Evolutionary conservation across 1,139 yeast genomes (phyloP), one percentile per base, ranked within the genome.

Genomic region (Taphrina populina): DNA sequence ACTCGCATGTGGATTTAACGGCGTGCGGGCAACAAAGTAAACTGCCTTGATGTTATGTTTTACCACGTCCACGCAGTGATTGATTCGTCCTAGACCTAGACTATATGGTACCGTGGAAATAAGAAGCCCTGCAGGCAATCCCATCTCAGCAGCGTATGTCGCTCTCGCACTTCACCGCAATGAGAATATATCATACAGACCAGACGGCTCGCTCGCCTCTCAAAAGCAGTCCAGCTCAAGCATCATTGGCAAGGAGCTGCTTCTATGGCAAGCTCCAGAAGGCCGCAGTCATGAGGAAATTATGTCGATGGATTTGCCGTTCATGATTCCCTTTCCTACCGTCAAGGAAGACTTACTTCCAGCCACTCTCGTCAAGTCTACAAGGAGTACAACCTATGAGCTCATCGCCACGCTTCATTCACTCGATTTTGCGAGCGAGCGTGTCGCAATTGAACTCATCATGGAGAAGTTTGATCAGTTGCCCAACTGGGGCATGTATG

Each of bases 351-450:
- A 35, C 10, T 17, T 35, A 5, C 35, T 44, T 27, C 56, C 56
- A 5, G 56, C 51, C 4, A 43, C 56, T 6, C 35, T 52, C 17
- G 33, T 36, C 15, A 34, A 43, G 26, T 21, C 44, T 4, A 35
- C 44, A 3, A 35, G 56, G 15, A 44, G 51, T n/a, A 52, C 51
- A 8, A 43, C 51, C n/a, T 52, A 52, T 37, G 51, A 52, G 44
- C 51, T 52, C 13, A 51, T 52, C n/a, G 56, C 56, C 13, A 44
- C 51, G 4, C 56, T 52, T n/a, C 51, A 52, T 34, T 36, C 56
- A n/a, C 24, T 26, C 17, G 19, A 41, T 17, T 19, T 35, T 7
- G 27, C 34, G 2, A 21, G 34, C 8, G 51, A 43, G 26, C 19
- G 51, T n/a, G 45, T 43, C 32, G 51, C 51, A 19, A 41, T 52